Evolutionary conservation across 768 basidiomycete species (phyloP).

Genomic region (Tylopilus intermedius): DNA sequence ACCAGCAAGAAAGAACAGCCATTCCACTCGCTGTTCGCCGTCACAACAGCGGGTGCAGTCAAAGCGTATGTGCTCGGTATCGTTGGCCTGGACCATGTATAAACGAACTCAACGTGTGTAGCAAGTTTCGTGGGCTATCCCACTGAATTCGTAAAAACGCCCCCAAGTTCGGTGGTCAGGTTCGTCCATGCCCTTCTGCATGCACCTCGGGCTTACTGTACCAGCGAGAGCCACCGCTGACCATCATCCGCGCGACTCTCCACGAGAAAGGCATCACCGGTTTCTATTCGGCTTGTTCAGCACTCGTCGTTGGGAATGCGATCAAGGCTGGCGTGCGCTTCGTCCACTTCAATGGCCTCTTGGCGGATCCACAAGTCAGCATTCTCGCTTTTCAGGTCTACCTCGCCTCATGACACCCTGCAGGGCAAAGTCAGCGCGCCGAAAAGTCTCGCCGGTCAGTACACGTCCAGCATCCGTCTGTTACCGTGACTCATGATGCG

Average conservation of each 20-base stretch:
- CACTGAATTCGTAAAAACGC: slow-evolving; percentile 90
- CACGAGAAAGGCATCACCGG: slow-evolving; percentile 72
- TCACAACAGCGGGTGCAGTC: too few relatives aligned
- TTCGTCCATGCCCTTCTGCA: slow-evolving; percentile 19
- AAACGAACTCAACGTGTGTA: slow-evolving; percentile 18
- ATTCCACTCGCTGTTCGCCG: too few relatives aligned
- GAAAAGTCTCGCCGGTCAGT: slow-evolving; percentile 71
- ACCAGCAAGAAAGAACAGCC: too few relatives aligned
- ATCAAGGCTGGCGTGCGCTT: slow-evolving; percentile 95
- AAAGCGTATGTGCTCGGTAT: too few relatives aligned
- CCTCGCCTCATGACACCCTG: neutral
- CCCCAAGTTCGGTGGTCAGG: slow-evolving; percentile 84
- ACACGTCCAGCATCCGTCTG: neutral
- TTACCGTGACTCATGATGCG: slow-evolving; percentile 10
- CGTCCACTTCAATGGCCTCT: slow-evolving; percentile 76
- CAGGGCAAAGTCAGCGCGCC: slow-evolving; percentile 91
- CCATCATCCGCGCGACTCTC: slow-evolving; percentile 72
- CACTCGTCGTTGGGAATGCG: slow-evolving; percentile 87
- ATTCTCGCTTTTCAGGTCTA: neutral
- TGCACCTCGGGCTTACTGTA: neutral
- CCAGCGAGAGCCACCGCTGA: slow-evolving; percentile 64
- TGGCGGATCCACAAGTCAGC: slow-evolving; percentile 80
- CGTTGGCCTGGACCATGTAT: too few relatives aligned
- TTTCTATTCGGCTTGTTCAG: slow-evolving; percentile 89
- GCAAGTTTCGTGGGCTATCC: slow-evolving; percentile 81